These are phyloP conservation scores for Xerocomus spinulosus DNA, from an alignment of 768 basidiomycete species.

Conservation along the genomic window DNA sequence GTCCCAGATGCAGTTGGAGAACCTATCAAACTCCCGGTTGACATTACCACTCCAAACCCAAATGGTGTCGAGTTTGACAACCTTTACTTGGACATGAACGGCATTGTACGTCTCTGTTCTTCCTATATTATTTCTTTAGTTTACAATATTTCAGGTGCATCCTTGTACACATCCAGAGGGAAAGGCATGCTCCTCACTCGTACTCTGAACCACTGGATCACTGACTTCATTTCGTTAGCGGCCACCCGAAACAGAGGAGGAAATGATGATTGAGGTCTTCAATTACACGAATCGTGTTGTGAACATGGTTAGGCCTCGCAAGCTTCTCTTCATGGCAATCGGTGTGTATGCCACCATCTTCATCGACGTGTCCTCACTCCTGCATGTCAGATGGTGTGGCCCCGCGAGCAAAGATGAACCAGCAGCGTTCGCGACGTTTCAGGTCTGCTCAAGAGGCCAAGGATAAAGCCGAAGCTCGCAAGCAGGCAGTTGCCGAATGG, in stretches of 20 bases:
- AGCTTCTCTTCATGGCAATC: slow-evolving; percentile 96
- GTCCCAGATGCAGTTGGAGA: slow-evolving; percentile 64
- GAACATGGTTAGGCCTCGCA: slow-evolving; percentile 93
- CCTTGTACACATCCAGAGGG: slow-evolving; percentile 99
- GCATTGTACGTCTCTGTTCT: slow-evolving; percentile 64
- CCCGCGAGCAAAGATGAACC: slow-evolving; percentile 99
- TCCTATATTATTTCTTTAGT: background rate
- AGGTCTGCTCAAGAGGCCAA: slow-evolving; percentile 91
- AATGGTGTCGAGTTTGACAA: slow-evolving; percentile 95
- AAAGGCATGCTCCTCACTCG: slow-evolving; percentile 47
- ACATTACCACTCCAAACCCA: slow-evolving; percentile 81
- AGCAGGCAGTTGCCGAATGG: slow-evolving; percentile 79
- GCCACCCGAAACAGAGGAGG: slow-evolving; percentile 94
- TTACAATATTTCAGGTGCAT: slow-evolving; percentile 60
- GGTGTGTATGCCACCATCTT: slow-evolving; percentile 46
- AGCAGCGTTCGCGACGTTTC: slow-evolving; percentile 96
- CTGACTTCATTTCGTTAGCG: slow-evolving; percentile 46
- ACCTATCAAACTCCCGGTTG: slow-evolving; percentile 67
- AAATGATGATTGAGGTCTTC: slow-evolving; percentile 99
- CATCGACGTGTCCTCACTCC: background rate
- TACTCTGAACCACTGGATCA: background rate
- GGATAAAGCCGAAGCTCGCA: slow-evolving; percentile 85
- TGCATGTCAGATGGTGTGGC: slow-evolving; percentile 82
- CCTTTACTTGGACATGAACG: slow-evolving; percentile 98
- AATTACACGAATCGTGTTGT: slow-evolving; percentile 95